phyloP scores from a whole-genome alignment of 148 eudicot species.

The Rhododendron ferrugineum region DNA sequence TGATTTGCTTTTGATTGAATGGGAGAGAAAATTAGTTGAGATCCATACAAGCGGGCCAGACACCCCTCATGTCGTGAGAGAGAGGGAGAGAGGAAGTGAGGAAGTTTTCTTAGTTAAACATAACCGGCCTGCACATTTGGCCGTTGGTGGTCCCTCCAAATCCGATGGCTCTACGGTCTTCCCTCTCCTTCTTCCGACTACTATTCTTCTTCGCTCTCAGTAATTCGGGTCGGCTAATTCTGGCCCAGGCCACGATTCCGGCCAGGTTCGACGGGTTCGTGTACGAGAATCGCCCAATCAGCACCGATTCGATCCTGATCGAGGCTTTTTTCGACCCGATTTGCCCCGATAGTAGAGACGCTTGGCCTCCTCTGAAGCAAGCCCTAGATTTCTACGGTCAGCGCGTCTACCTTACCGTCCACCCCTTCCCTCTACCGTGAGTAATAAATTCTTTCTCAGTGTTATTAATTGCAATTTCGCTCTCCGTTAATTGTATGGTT shows the following conservation, averaged over 20 bases:
- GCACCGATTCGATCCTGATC: conserved; percentile 40
- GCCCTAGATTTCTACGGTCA: conserved; percentile 47
- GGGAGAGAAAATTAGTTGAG: no score
- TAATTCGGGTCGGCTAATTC: background rate
- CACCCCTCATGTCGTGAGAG: no score
- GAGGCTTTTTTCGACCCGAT: conserved; percentile 92
- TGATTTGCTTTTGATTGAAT: no score
- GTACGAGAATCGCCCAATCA: conserved; percentile 31
- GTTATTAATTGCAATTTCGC: background rate
- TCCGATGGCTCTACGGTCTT: background rate
- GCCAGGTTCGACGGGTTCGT: conserved; percentile 70
- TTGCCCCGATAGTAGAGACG: conserved; percentile 79
- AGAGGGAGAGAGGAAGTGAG: no score
- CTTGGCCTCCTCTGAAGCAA: conserved; percentile 83
- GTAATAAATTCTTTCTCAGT: background rate
- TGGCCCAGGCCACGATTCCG: conserved; percentile 20
- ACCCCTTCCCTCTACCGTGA: conserved; percentile 78
- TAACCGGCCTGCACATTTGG: no score
- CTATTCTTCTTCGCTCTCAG: background rate
- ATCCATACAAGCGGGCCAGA: no score
- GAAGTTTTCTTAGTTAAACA: no score
- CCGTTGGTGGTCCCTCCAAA: no score
- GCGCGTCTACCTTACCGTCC: conserved; percentile 51
- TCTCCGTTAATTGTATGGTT: background rate
- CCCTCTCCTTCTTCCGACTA: background rate